These are phyloP conservation scores for Claviceps africana DNA, from an alignment of 2,329 filamentous ascomycete genomes.

Conservation along the genomic window DNA sequence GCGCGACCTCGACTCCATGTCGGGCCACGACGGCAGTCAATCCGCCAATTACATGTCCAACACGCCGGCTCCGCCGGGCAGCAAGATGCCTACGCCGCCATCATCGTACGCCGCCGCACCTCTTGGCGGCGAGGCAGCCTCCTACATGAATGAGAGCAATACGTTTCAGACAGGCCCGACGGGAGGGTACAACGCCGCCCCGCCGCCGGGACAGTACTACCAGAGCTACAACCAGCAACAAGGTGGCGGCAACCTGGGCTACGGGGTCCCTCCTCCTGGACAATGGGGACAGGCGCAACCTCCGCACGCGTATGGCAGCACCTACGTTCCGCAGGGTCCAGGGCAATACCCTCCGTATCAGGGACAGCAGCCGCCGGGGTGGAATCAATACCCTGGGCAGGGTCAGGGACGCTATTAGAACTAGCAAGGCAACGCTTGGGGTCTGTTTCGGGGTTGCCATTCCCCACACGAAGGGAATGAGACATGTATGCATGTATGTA, in stretches of 20 bases:
- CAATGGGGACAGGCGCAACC: conserved; percentile 9
- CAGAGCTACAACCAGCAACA: conserved; percentile 19
- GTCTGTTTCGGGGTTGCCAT: too few species aligned
- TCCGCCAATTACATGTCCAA: conserved; percentile 23
- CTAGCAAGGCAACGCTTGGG: too few species aligned
- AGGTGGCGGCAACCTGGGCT: conserved; percentile 2
- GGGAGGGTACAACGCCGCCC: conserved; percentile 17
- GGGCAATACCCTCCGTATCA: conserved; percentile 13
- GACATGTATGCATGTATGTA: too few species aligned
- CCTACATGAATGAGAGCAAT: conserved; percentile 12
- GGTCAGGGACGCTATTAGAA: conserved; percentile 13
- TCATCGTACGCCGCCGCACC: conserved; percentile 15
- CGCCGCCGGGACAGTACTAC: conserved; percentile 18
- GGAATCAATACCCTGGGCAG: conserved; percentile 26
- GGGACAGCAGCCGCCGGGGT: conserved; percentile 14
- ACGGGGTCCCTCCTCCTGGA: conserved; percentile 10
- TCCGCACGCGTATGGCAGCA: conserved; percentile 10
- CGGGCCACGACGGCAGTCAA: conserved; percentile 29
- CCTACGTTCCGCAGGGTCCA: conserved; percentile 12
- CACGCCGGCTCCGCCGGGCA: conserved; percentile 23
- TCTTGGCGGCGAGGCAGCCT: conserved; percentile 22
- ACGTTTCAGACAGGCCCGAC: conserved; percentile 11
- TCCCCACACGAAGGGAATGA: too few species aligned
- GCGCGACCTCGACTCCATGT: conserved; percentile 42
- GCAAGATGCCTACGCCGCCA: conserved; percentile 15